Conservation (phyloP, 1,139 yeast species). For the Candida tropicalis region DNA sequence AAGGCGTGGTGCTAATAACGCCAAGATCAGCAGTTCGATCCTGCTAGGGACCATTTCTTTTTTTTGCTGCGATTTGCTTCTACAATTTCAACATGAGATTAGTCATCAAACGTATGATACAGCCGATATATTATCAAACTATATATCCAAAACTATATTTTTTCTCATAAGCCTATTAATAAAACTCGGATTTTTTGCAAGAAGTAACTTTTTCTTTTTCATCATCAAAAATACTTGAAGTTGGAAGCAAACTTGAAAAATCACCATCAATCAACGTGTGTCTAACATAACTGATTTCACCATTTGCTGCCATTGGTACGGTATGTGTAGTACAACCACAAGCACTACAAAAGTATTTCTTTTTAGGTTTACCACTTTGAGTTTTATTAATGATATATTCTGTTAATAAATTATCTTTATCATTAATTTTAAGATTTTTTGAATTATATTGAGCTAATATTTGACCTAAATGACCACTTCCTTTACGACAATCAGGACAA, state of each 20-base stretch:
- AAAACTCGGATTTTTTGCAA: constrained; percentile 10
- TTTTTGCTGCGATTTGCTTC: no score
- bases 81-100: no score
- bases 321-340: constrained; percentile 27
- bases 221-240: constrained; percentile 12
- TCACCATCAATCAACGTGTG: constrained; percentile 22
- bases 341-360: constrained; percentile 21
- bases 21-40: constrained; percentile 86
- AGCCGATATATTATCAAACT: no score
- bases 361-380: constrained; percentile 25
- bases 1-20: constrained; percentile 91
- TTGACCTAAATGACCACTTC: constrained; percentile 28
- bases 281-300: constrained; percentile 22
- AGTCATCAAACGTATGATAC: no score
- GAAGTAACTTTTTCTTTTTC: constrained; percentile 9
- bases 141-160: no score
- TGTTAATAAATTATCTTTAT: constrained; percentile 16
- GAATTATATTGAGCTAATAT: constrained; percentile 18
- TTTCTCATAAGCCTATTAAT: constrained; percentile 3
- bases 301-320: constrained; percentile 23
- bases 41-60: constrained; percentile 71
- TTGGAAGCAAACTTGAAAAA: constrained; percentile 11
- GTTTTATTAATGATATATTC: constrained; percentile 20
- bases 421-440: constrained; percentile 19
- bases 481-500: constrained; percentile 28